These are phyloP conservation scores for Leishmania turanica DNA, from an alignment of 208 protist genomes.

Conservation along the genomic window DNA sequence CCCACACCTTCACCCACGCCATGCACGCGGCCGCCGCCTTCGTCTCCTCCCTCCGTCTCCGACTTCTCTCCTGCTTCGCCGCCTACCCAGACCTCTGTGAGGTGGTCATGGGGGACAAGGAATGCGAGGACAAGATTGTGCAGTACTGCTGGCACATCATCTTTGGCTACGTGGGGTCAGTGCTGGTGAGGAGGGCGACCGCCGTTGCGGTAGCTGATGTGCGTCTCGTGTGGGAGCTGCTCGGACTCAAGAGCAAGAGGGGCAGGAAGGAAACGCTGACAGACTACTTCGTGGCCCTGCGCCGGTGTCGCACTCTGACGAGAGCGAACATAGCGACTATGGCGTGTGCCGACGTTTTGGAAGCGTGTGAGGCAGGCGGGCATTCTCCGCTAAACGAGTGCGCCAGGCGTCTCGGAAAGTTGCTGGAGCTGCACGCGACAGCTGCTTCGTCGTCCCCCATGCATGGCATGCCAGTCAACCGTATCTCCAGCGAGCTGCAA, in stretches of 20 bases:
- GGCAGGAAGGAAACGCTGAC: constrained; percentile 19
- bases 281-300: constrained; percentile 24
- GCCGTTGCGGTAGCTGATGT: constrained; percentile 36
- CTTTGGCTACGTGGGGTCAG: constrained; percentile 42
- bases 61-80: constrained; percentile 58
- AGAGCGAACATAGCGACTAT: constrained; percentile 4
- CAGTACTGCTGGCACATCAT: constrained; percentile 54
- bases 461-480: neutral
- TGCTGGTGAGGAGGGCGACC: constrained; percentile 48
- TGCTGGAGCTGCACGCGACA: neutral
- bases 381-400: neutral
- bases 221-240: constrained; percentile 25
- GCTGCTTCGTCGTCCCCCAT: neutral
- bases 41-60: constrained; percentile 71
- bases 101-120: constrained; percentile 25
- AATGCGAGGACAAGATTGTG: constrained; percentile 32
- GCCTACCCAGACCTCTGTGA: constrained; percentile 47
- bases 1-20: constrained; percentile 41
- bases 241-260: constrained; percentile 18
- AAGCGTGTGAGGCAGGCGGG: neutral
- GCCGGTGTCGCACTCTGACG: constrained; percentile 17
- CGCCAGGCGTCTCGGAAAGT: neutral
- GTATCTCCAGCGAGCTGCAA: neutral
- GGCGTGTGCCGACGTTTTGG: neutral
- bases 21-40: constrained; percentile 53